Evolutionary conservation across 1,284 basidiomycete species (phyloP).

Genomic region (Chondrostereum purpureum): DNA sequence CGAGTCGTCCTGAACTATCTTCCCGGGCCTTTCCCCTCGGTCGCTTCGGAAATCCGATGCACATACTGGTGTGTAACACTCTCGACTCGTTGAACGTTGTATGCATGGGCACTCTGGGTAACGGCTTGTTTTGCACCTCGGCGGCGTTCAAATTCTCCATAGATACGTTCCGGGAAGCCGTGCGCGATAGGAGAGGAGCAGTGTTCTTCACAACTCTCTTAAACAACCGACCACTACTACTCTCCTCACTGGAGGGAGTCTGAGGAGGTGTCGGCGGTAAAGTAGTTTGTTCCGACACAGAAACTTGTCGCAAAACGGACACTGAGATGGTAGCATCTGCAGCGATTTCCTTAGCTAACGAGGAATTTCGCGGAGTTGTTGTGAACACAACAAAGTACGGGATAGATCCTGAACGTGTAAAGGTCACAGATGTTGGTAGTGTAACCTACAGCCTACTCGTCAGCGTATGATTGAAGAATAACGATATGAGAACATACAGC

Average conservation of each 20-base stretch:
- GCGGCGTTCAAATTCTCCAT: constrained; percentile 19
- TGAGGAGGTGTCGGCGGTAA: constrained; percentile 37
- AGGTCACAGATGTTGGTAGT: constrained; percentile 50
- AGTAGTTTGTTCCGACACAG: constrained; percentile 32
- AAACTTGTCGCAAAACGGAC: constrained; percentile 52
- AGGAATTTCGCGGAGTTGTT: constrained; percentile 46
- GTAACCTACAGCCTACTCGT: constrained; percentile 41
- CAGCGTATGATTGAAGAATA: constrained; percentile 8
- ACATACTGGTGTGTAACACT: constrained; percentile 46
- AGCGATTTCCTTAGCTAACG: constrained; percentile 56
- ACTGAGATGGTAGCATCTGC: constrained; percentile 62
- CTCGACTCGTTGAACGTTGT: constrained; percentile 40
- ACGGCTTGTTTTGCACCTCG: constrained; percentile 28
- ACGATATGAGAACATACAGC: constrained; percentile 36
- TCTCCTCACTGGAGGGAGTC: constrained; percentile 44
- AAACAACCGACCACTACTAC: constrained; percentile 26
- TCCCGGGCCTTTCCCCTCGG: constrained; percentile 30
- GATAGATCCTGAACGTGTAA: constrained; percentile 50
- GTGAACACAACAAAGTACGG: constrained; percentile 68
- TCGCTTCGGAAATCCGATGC: constrained; percentile 63
- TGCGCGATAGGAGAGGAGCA: constrained; percentile 26
- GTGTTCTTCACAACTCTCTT: constrained; percentile 38
- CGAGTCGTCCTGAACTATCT: not conserved
- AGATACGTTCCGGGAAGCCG: constrained; percentile 17
- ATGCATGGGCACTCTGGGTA: constrained; percentile 37